phyloP scores from a whole-genome alignment of 352 stramenopile species.

The Phytophthora citricola region DNA sequence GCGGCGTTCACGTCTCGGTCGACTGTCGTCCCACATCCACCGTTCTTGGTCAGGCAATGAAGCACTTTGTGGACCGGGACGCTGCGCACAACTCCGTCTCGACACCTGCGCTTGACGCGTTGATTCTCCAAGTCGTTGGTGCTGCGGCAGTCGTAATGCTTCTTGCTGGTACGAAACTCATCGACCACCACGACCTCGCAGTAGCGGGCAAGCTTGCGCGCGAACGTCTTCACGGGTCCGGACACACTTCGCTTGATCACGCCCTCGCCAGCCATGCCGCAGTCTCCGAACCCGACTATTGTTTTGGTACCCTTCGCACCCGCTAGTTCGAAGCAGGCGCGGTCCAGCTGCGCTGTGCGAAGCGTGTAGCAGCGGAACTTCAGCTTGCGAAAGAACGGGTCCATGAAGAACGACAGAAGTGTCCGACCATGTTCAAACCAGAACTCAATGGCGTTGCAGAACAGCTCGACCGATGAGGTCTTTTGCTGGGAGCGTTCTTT shows the following conservation, averaged over 20 bases:
- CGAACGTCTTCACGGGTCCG: background rate
- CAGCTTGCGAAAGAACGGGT: slow-evolving; percentile 1
- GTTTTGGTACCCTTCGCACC: slow-evolving; percentile 1
- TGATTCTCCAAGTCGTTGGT: slow-evolving; percentile 4
- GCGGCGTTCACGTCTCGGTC: background rate
- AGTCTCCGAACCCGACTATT: slow-evolving; percentile 3
- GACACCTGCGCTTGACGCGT: background rate
- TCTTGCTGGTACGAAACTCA: slow-evolving; percentile 4
- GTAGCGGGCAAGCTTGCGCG: background rate
- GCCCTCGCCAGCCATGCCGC: background rate
- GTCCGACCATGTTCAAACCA: background rate
- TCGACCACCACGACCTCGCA: slow-evolving; percentile 20
- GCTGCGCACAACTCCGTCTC: slow-evolving; percentile 1
- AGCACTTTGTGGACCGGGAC: slow-evolving; percentile 15
- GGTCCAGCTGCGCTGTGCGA: background rate
- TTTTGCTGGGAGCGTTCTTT: slow-evolving; percentile 4
- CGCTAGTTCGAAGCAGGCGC: slow-evolving; percentile 5
- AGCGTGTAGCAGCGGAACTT: background rate
- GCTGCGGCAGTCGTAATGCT: slow-evolving; percentile 4
- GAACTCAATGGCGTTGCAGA: background rate
- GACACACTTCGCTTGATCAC: background rate
- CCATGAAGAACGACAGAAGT: background rate
- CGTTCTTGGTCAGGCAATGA: slow-evolving; percentile 8
- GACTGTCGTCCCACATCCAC: slow-evolving; percentile 5
- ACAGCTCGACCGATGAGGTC: slow-evolving; percentile 1